Percentiles rank a stretch among this genome's conserved stretches.
Evolutionary conservation across 1,284 basidiomycete species (phyloP).

Genomic region (Boletus semigastroideus): DNA sequence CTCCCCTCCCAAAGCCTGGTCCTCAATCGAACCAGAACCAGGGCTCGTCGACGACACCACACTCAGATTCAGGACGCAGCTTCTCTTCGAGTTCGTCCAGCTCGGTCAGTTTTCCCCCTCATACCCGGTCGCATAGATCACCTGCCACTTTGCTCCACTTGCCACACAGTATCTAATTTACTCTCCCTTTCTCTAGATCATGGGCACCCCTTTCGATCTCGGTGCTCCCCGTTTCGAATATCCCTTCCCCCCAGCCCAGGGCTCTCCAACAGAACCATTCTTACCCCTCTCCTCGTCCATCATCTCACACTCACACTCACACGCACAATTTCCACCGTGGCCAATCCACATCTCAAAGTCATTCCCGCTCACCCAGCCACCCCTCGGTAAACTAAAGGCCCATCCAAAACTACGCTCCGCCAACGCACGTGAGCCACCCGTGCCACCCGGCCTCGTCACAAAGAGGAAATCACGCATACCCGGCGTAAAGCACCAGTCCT

Average conservation of each 20-base stretch:
- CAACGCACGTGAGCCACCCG: conserved; percentile 30
- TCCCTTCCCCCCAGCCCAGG: conserved; percentile 34
- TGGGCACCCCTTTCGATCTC: conserved; percentile 35
- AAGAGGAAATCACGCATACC: conserved; percentile 27
- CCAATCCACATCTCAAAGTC: conserved; percentile 31
- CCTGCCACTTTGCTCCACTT: background rate
- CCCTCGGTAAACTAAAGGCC: conserved; percentile 25
- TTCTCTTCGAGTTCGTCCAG: conserved; percentile 31
- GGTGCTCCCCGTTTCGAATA: conserved; percentile 34
- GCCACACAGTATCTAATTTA: background rate
- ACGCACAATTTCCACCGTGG: conserved; percentile 27
- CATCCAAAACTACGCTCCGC: conserved; percentile 32
- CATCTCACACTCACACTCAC: conserved; percentile 28
- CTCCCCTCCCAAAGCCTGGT: background rate
- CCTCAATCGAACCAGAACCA: no score
- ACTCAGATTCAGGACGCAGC: conserved; percentile 32
- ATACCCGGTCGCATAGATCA: background rate
- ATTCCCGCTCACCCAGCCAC: conserved; percentile 29
- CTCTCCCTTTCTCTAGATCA: conserved; percentile 22
- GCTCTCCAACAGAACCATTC: conserved; percentile 28
- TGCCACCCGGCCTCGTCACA: conserved; percentile 28
- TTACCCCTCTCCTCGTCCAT: conserved; percentile 21
- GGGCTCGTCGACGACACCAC: conserved; percentile 13
- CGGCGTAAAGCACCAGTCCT: conserved; percentile 26
- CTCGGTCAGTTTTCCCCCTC: conserved; percentile 23